Percentiles rank a stretch among this genome's conserved stretches.
Evolutionary conservation across 2,329 filamentous ascomycete genomes (phyloP).

Genomic region (Bipolaris oryzae): DNA sequence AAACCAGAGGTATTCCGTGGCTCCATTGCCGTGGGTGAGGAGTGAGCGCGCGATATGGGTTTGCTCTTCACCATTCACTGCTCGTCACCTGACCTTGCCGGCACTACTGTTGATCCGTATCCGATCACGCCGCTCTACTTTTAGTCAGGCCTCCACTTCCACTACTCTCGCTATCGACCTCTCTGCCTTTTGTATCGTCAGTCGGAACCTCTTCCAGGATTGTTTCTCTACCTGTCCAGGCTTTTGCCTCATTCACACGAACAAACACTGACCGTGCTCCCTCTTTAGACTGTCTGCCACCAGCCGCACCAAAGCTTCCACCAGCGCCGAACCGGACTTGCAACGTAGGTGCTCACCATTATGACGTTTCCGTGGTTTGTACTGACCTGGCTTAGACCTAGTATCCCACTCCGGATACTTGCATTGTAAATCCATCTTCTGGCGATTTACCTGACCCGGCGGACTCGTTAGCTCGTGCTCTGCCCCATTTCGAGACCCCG

Average conservation of each 20-base stretch:
- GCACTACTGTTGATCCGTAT: neutral
- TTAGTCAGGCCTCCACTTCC: neutral
- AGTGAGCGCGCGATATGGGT: neutral
- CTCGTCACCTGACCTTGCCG: neutral
- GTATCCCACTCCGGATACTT: conserved; percentile 44
- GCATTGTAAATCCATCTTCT: conserved; percentile 54
- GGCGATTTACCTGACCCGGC: conserved; percentile 49
- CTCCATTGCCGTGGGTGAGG: neutral
- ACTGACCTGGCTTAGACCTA: conserved; percentile 41
- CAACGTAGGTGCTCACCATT: conserved; percentile 25
- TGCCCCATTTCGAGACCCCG: conserved; percentile 48
- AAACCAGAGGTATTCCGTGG: neutral
- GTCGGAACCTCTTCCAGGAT: neutral
- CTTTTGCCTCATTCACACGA: neutral
- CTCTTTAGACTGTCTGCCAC: conserved; percentile 20
- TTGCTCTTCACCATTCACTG: neutral
- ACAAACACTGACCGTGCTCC: conserved; percentile 20
- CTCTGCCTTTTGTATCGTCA: neutral
- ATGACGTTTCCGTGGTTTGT: conserved; percentile 3
- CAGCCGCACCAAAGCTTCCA: conserved; percentile 22
- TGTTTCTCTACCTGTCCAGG: neutral
- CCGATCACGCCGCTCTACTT: neutral
- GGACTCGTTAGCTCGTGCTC: conserved; percentile 63
- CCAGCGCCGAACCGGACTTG: conserved; percentile 24
- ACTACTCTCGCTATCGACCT: neutral